Base-by-base conservation (phyloP, 1,284 basidiomycete species). In the Vanrija sp. region DNA sequence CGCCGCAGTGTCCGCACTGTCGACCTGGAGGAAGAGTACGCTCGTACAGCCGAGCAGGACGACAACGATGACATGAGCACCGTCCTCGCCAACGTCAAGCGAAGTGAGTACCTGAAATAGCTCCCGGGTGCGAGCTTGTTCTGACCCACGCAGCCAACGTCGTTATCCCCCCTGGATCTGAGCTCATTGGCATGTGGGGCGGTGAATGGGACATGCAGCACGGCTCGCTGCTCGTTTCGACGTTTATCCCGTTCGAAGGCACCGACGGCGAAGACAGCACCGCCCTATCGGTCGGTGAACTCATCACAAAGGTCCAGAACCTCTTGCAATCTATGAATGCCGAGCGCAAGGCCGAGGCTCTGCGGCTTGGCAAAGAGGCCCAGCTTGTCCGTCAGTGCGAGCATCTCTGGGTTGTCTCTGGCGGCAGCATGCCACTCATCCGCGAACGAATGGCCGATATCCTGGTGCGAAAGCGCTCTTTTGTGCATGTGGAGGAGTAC, bases 401-500 rank as follows among this genome's bases (percentile, higher is more conserved):
- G 55, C 75, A 77, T 59, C 65, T 77, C 38, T 77, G 75, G 75
- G 69, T 71, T 38, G 72, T 76, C 8, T 73, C 69, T 4, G 73
- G 72, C 15, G 70, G 72, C 16, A 61, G 65, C 15, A 69, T 71
- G 54, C 73, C 72, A n/a, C 57, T 74, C 12, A 71, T 74, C 29
- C 52, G 69, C 38, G 75, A 76, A 52, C 58, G 72, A 25, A 67
- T 77, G 60, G 68, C 71, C 9, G 75, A 77, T 63, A 63, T 75
- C 23, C 59, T 77, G 3, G 65, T 72, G 38, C 65, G 71, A 38
- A 75, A 74, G 53, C 59, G 75, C 43, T 64, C 68, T 3, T 77
- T 77, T 54, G 72, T 75, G 1, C 71, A 74, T 42, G 71, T 77
- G 6, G 74, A 77, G 46, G 72, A 77, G 51, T 77, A 77, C 57